Base-by-base conservation (phyloP, 176 grass and related monocot species). In the Cymbopogon citratus region DNA sequence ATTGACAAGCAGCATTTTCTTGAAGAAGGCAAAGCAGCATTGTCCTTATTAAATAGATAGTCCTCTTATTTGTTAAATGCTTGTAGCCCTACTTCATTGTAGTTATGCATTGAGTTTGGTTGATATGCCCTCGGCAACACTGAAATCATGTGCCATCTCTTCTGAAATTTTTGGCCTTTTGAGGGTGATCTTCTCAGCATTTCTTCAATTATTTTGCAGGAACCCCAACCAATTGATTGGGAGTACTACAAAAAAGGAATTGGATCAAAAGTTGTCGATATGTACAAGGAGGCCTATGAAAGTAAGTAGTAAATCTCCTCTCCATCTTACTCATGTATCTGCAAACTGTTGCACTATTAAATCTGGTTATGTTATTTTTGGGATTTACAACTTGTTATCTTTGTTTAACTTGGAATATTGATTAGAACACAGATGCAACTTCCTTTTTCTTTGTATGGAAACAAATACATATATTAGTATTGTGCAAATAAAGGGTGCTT, bases 181-280 rank as follows among this genome's bases (percentile, higher is more conserved):
- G 16, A 40, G 25, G 24, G 44, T 87, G 44, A 11, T 70, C 27
- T 76, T 80, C 68, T 18, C 25, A 70, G 45, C 54, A 54, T 81
- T 79, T 82, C 9, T 80, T 70, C 38, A 84, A 29, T 83, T 70
- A 75, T 36, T 71, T 60, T 43, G 71, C 66, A 97, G 94, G 94
- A 97, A 81, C 91, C 94, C 45, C 52, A 91, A 64, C 91, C 81
- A 34, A 93, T 97, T 83, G 71, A 93, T 48, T 97, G 94, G 94
- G 88, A 97, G 28, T 91, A 89, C 68, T 97, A 91, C 68, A 93
- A 77, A 73, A 97, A 89, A 49, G 94, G 81, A 85, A 91, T 97
- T 77, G 91, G 91, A 12, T 66, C 89, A 12, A 87, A 84, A 36
- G 67, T 93, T 76, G 88, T 97, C 8, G 85, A 97, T 76, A 82